A percentile compares a stretch with the other conserved stretches of the same genome.
Evolutionary conservation across 768 basidiomycete genomes (phyloP).

Genomic region (Cytidiella melzeri): DNA sequence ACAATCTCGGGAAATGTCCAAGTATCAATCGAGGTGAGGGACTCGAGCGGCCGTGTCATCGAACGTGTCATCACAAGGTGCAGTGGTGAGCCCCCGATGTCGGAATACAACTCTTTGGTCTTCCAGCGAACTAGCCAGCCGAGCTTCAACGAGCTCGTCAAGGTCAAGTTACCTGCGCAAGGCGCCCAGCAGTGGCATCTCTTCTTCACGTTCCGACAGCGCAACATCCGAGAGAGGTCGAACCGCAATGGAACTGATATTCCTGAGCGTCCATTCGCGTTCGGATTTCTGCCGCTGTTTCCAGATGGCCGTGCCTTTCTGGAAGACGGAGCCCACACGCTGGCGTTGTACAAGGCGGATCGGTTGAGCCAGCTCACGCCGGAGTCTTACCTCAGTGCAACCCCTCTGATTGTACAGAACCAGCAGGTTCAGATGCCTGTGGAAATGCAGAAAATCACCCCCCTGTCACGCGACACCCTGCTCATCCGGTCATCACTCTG

Average conservation of each 20-base stretch:
- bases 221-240: slow-evolving; percentile 44
- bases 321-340: slow-evolving; percentile 82
- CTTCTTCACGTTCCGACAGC: slow-evolving; percentile 90
- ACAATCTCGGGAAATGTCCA: slow-evolving; percentile 67
- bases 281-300: slow-evolving; percentile 86
- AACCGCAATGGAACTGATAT: slow-evolving; percentile 33
- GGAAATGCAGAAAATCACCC: slow-evolving; percentile 58
- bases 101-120: slow-evolving; percentile 86
- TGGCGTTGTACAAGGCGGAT: slow-evolving; percentile 82
- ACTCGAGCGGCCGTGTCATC: slow-evolving; percentile 59
- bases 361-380: slow-evolving; percentile 55
- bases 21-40: slow-evolving; percentile 84
- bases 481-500: slow-evolving; percentile 85
- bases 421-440: slow-evolving; percentile 51
- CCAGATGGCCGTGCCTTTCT: slow-evolving; percentile 71
- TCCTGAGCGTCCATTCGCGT: slow-evolving; percentile 79
- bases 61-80: slow-evolving; percentile 77
- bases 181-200: slow-evolving; percentile 78
- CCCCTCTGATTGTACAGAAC: slow-evolving; percentile 51
- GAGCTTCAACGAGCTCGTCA: slow-evolving; percentile 90
- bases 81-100: slow-evolving; percentile 74
- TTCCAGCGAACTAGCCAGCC: slow-evolving; percentile 85
- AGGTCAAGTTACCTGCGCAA: slow-evolving; percentile 67
- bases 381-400: slow-evolving; percentile 65
- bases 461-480: slow-evolving; percentile 71